Evolutionary conservation across 2,329 filamentous ascomycete genomes (phyloP).

Genomic region (Talaromyces sp.): DNA sequence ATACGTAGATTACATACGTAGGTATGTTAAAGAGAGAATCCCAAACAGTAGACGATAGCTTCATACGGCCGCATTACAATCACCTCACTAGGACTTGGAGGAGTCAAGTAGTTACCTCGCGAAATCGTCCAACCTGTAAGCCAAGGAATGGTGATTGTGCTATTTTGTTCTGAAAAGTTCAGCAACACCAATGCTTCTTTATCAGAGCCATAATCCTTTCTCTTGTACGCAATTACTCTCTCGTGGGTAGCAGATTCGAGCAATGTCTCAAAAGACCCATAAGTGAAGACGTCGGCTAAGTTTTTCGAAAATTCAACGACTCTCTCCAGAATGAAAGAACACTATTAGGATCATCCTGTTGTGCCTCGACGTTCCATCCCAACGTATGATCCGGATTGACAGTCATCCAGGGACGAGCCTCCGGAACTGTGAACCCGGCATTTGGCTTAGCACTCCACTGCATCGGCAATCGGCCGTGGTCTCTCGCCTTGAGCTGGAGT

Average conservation of each 20-base stretch:
- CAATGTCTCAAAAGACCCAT: neutral
- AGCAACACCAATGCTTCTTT: neutral
- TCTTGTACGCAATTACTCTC: neutral
- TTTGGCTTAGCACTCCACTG: constrained; percentile 39
- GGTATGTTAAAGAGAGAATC: neutral
- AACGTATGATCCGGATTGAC: constrained; percentile 60
- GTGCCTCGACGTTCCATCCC: constrained; percentile 53
- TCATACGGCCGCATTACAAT: neutral
- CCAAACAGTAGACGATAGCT: neutral
- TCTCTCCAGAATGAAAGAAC: constrained; percentile 58
- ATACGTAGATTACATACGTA: neutral
- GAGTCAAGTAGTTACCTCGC: neutral
- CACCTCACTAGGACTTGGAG: neutral
- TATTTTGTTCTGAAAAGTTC: neutral
- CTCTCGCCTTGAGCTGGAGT: constrained; percentile 47
- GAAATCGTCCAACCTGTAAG: neutral
- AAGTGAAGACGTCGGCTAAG: neutral
- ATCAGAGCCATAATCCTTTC: neutral
- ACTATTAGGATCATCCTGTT: constrained; percentile 41
- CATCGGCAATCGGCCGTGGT: constrained; percentile 69
- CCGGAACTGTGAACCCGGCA: constrained; percentile 29
- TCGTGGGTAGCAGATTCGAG: neutral
- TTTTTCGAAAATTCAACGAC: neutral
- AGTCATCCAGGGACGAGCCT: constrained; percentile 64
- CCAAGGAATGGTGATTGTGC: neutral